Percentiles rank a stretch among this genome's conserved stretches.
Conservation (phyloP, 2,329 filamentous ascomycete species). For the Pseudogymnoascus sp. region DNA sequence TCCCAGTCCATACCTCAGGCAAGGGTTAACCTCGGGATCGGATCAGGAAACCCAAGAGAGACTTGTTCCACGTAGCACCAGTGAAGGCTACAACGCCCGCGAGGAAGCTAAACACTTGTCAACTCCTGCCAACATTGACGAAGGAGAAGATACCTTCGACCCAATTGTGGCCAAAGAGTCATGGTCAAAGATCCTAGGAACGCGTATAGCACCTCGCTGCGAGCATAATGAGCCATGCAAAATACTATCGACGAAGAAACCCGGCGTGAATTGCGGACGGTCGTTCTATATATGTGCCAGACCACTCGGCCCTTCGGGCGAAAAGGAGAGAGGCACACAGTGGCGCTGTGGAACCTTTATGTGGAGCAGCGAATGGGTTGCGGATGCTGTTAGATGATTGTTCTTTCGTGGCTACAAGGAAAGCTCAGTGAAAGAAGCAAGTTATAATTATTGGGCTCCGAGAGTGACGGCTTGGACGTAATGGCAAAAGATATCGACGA, state of each 20-base stretch:
- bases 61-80: not conserved
- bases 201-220: constrained; percentile 66
- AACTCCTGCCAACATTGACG: constrained; percentile 12
- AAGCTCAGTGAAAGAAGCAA: not conserved
- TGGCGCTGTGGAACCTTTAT: constrained; percentile 87
- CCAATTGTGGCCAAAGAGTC: constrained; percentile 67
- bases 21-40: not conserved
- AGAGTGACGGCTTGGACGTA: not conserved
- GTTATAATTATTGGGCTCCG: not conserved
- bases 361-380: constrained; percentile 27
- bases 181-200: constrained; percentile 78
- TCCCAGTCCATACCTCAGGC: not conserved
- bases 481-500: not conserved
- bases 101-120: not conserved
- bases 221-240: constrained; percentile 87
- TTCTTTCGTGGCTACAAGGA: not conserved
- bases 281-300: constrained; percentile 58
- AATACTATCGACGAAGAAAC: constrained; percentile 75
- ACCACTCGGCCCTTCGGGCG: constrained; percentile 75
- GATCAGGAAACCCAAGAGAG: not conserved
- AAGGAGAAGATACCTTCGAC: constrained; percentile 44
- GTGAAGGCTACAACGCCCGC: not conserved
- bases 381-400: constrained; percentile 2
- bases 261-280: constrained; percentile 70
- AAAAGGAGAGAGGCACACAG: constrained; percentile 73